phyloP scores from a whole-genome alignment of 306 rosid genomes.

The Luffa aegyptiaca region DNA sequence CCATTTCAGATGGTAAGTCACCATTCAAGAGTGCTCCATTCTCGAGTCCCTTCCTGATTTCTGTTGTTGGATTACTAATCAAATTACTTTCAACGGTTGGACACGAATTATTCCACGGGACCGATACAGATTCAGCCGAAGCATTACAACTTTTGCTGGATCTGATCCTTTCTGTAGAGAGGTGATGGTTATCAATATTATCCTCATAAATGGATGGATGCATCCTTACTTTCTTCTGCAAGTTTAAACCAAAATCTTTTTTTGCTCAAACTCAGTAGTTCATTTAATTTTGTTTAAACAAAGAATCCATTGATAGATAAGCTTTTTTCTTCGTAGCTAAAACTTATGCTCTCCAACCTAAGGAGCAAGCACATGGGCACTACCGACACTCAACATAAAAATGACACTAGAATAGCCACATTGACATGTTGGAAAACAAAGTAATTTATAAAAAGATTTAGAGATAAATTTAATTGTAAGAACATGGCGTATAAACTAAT shows the following conservation, averaged over 20 bases:
- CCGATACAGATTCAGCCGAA: conserved; percentile 24
- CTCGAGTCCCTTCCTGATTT: conserved; percentile 19
- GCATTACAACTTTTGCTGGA: conserved; percentile 37
- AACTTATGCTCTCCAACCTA: neutral
- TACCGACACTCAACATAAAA: neutral
- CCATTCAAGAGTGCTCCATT: conserved; percentile 17
- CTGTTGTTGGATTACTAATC: conserved; percentile 10
- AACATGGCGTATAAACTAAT: neutral
- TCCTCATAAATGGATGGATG: conserved; percentile 84
- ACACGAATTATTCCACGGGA: conserved; percentile 44
- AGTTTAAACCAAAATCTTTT: conserved; percentile 24
- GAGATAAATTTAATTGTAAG: neutral
- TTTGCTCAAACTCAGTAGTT: conserved; percentile 1
- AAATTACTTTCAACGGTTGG: conserved; percentile 18
- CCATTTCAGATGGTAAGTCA: conserved; percentile 7
- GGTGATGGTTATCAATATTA: conserved; percentile 19
- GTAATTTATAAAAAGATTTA: neutral
- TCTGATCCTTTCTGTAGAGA: conserved; percentile 36
- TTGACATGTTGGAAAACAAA: neutral
- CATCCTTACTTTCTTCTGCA: conserved; percentile 79
- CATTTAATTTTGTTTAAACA: conserved; percentile 2
- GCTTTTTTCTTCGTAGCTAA: neutral
- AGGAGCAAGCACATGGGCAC: neutral
- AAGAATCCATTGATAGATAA: conserved; percentile 3
- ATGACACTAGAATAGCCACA: neutral